Evolutionary conservation across 1,284 basidiomycete species (phyloP), one percentile per base, ranked within the genome.

Genomic region (Cystobasidium pallidum): DNA sequence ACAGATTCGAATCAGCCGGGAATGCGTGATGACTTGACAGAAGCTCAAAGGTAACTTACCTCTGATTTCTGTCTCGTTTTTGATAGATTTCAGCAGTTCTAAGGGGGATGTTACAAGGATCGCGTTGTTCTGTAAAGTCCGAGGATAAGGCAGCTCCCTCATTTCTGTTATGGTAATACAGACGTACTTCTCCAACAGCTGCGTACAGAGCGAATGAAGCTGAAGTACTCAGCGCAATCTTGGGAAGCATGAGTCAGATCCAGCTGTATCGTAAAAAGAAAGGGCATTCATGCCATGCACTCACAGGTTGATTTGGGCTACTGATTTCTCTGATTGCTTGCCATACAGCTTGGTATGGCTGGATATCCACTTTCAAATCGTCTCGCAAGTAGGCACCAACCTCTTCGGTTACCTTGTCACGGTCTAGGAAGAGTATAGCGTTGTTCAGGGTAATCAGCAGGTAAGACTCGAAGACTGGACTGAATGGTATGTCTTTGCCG

Each of bases 381-480:
- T 61, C 41, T 13, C 34, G 15, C 7, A 92, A 81, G 77, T 92
- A 90, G 10, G 81, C 82, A n/a, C 45, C 77, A 0, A 88, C 85
- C 1, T 87, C 85, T 0, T 82, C 79, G 17, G 83, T 83, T 34
- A 88, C 79, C 78, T 92, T 92, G 63, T 79, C 79, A 8, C 81
- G 78, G 73, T 92, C 89, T 43, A 91, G 81, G 82, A 92, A 92
- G 7, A 92, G 82, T n/a, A 86, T 84, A 0, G 86, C 83, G 39
- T 80, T 80, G 21, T 88, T 84, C 10, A 86, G 79, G 1, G 88
- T 86, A 45, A 95, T 84, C 77, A 88, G 91, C 11, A 92, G 81
- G 78, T 94, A 95, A 0, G 90, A 86, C 65, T 90, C 90, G 82
- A 94, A 94, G 10, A 95, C 85, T 0, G 93, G 93, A 79, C 96